Percentiles rank a stretch among this genome's conserved stretches.
phyloP scores from a whole-genome alignment of 73 alveolate genomes.

The Paramecium sonneborni region DNA sequence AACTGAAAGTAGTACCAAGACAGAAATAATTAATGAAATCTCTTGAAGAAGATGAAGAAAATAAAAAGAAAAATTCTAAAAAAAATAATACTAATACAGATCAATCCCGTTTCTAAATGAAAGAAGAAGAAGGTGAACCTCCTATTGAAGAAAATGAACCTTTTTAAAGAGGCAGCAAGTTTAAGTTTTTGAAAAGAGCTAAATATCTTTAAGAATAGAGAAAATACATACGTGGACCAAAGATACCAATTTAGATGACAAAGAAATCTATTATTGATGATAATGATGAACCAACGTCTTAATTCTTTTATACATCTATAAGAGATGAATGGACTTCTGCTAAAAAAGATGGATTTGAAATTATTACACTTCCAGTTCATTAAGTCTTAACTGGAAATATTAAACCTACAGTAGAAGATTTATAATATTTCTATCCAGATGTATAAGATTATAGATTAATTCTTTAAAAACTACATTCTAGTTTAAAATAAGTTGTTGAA shows the following conservation, averaged over 20 bases:
- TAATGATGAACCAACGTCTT: neutral
- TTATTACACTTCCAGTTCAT: neutral
- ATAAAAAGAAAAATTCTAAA: neutral
- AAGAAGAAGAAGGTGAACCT: conserved; percentile 17
- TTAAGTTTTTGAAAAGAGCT: neutral
- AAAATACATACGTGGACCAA: conserved; percentile 35
- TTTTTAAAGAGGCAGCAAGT: conserved; percentile 6
- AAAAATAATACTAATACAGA: neutral
- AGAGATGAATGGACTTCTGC: conserved; percentile 53
- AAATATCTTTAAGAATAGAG: neutral
- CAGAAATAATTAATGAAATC: neutral
- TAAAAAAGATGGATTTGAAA: conserved; percentile 45
- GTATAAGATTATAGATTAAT: neutral
- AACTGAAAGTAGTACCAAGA: conserved; percentile 8
- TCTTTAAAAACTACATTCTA: neutral
- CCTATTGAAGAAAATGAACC: neutral
- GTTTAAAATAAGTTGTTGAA: conserved; percentile 8
- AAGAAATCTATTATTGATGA: conserved; percentile 15
- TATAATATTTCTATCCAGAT: conserved; percentile 44
- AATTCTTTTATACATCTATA: conserved; percentile 5
- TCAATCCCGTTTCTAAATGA: conserved; percentile 4
- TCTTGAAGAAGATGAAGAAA: neutral
- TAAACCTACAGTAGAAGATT: conserved; percentile 22
- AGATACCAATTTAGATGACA: neutral
- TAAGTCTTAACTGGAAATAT: neutral